Conservation (phyloP, 352 stramenopile genomes). For the Phytophthora sp. region DNA sequence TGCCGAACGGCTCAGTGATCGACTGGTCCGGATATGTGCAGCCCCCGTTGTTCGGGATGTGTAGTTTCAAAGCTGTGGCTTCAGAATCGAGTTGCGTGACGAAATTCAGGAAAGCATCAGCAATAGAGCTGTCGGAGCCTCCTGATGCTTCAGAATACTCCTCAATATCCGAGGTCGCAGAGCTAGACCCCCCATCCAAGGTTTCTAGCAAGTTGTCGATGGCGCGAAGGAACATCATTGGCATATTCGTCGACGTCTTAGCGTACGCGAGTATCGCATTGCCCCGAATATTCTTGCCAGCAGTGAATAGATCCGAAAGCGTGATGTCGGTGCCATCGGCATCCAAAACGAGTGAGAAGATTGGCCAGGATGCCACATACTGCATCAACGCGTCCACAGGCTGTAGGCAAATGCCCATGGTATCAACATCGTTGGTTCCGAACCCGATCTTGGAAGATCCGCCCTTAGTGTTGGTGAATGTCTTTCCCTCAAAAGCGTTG, state of each 20-base stretch:
- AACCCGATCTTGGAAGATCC: conserved; percentile 28
- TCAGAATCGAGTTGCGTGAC: not conserved
- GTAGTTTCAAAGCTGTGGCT: conserved; percentile 21
- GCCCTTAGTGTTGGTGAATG: conserved; percentile 43
- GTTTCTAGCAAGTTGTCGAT: conserved; percentile 11
- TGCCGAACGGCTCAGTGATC: conserved; percentile 17
- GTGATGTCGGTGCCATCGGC: conserved; percentile 12
- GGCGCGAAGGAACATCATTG: conserved; percentile 19
- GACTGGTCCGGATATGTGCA: conserved; percentile 33
- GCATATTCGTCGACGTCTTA: conserved; percentile 8
- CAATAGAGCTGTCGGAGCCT: not conserved
- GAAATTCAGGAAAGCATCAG: not conserved
- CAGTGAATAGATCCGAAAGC: conserved; percentile 39
- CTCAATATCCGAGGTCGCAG: not conserved
- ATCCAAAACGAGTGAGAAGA: conserved; percentile 22
- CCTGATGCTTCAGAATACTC: not conserved
- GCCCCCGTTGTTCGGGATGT: conserved; percentile 31
- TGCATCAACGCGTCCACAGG: conserved; percentile 39
- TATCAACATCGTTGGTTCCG: conserved; percentile 13
- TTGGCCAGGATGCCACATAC: conserved; percentile 33
- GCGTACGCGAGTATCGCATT: conserved; percentile 28
- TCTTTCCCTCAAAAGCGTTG: conserved; percentile 33
- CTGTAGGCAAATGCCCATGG: conserved; percentile 47
- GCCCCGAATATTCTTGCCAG: conserved; percentile 32
- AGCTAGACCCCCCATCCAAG: not conserved